A percentile compares a stretch with the other conserved stretches of the same genome.
Evolutionary conservation across 2,329 filamentous ascomycete species (phyloP).

Genomic region (Penicillium fuscoglaucum): DNA sequence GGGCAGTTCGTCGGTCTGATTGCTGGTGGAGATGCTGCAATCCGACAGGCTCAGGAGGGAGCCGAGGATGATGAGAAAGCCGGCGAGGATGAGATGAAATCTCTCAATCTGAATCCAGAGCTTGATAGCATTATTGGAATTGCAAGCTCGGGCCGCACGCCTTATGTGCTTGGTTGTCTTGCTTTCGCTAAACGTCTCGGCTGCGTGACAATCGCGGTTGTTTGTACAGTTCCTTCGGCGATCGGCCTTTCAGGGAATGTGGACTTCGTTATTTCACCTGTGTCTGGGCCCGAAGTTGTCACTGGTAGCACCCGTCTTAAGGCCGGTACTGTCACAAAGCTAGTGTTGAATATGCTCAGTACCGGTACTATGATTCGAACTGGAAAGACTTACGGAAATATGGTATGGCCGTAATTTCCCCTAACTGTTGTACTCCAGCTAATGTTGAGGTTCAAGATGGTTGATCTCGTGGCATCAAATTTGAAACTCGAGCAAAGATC

Average conservation of each 20-base stretch:
- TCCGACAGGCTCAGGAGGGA: too few species aligned
- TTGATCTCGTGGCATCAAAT: constrained; percentile 43
- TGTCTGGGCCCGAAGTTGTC: constrained; percentile 47
- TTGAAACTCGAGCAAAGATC: constrained; percentile 40
- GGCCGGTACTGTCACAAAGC: constrained; percentile 49
- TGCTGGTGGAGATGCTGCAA: too few species aligned
- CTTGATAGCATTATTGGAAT: too few species aligned
- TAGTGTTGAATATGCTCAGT: constrained; percentile 49
- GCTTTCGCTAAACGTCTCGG: too few species aligned
- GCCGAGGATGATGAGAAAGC: too few species aligned
- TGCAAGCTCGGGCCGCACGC: too few species aligned
- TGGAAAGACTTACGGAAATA: constrained; percentile 47
- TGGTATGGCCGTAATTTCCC: constrained; percentile 32
- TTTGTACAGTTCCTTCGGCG: too few species aligned
- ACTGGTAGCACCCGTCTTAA: constrained; percentile 51
- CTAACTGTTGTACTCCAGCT: not conserved
- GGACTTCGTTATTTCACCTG: constrained; percentile 39
- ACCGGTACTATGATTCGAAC: constrained; percentile 45
- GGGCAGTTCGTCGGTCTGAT: too few species aligned
- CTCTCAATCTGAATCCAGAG: too few species aligned
- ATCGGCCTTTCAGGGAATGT: constrained; percentile 11
- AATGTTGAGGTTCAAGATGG: constrained; percentile 28
- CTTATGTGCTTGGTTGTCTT: too few species aligned
- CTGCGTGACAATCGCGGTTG: too few species aligned
- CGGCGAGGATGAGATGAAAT: too few species aligned